Evolutionary conservation across 139 green algal genomes (phyloP), one percentile per base, ranked within the genome.

Genomic region (Klebsormidium nitens): DNA sequence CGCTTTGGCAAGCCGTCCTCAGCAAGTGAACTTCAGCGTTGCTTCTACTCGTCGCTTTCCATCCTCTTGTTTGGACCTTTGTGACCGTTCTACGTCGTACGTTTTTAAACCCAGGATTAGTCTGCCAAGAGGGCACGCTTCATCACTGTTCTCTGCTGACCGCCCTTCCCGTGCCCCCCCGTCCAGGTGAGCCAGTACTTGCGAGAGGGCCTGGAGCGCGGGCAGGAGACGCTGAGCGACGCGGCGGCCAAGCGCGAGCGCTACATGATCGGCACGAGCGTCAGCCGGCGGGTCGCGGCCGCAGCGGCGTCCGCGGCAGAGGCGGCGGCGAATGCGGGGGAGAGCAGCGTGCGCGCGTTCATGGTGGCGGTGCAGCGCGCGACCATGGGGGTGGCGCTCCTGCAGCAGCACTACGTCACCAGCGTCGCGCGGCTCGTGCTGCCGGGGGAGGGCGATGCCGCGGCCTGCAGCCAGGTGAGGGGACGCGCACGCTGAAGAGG

Each of bases 211-310:
- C 39, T 76, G 60, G 11, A 76, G 63, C 31, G 19, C 1, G 57
- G 59, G 2, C 11, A 74, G 19, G 29, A 76, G 28, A 59, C 32
- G 5, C 68, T 76, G 3, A 19, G 17, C n/a, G 59, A 76, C 36
- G 68, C 68, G 14, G 68, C 59, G 29, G 34, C 35, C 14, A 40
- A 63, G n/a, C 17, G 61, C n/a, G 68, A 76, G 3, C 59, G 61
- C 26, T 74, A 66, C 59, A 76, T 29, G 31, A 73, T 76, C 42
- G 68, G 68, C 26, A 76, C 68, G 6, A 74, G 59, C 26, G 68
- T 76, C 39, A 74, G 61, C 59, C 40, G 68, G 31, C 34, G 68
- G 32, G 61, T 76, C 11, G 59, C 58, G 26, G 59, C 37, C 5
- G 68, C 68, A 3, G 68, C 60, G 1, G 59, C 59, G 26, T 59